These are phyloP conservation scores for Penicillium corylophilum DNA, from an alignment of 2,329 filamentous ascomycete species.

Conservation along the genomic window DNA sequence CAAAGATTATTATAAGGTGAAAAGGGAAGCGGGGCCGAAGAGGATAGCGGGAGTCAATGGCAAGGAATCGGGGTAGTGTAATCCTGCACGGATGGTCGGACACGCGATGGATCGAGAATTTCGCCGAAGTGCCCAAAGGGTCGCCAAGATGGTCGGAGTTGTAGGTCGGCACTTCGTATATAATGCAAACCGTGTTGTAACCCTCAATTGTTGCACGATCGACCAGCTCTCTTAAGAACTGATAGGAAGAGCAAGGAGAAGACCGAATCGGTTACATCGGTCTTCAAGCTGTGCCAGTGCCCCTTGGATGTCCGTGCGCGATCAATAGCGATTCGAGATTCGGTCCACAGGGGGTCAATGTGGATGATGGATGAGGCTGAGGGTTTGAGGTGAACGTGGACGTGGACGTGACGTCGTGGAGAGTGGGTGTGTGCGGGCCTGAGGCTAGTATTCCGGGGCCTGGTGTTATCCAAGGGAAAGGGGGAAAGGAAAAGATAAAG, in stretches of 20 bases:
- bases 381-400: constrained; percentile 1
- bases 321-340: constrained; percentile 12
- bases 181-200: constrained; percentile 2
- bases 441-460: background rate
- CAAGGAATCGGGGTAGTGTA: background rate
- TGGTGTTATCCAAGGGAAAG: background rate
- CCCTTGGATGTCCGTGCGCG: constrained; percentile 19
- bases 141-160: background rate
- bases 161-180: constrained; percentile 1
- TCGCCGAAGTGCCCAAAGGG: background rate
- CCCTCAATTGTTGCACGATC: constrained; percentile 12
- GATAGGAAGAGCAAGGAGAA: constrained; percentile 11
- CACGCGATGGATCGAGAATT: background rate
- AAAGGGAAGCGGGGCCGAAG: background rate
- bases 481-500: background rate
- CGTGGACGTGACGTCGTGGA: constrained; percentile 4
- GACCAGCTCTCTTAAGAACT: constrained; percentile 10
- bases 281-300: constrained; percentile 12
- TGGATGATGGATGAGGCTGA: constrained; percentile 10
- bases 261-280: constrained; percentile 22
- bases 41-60: constrained; percentile 3
- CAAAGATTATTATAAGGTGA: background rate
- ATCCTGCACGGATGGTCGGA: background rate
- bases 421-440: constrained; percentile 11
- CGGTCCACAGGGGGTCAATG: constrained; percentile 4